These are phyloP conservation scores for Fusarium paranaense DNA, from an alignment of 2,329 filamentous ascomycete genomes.

Conservation along the genomic window DNA sequence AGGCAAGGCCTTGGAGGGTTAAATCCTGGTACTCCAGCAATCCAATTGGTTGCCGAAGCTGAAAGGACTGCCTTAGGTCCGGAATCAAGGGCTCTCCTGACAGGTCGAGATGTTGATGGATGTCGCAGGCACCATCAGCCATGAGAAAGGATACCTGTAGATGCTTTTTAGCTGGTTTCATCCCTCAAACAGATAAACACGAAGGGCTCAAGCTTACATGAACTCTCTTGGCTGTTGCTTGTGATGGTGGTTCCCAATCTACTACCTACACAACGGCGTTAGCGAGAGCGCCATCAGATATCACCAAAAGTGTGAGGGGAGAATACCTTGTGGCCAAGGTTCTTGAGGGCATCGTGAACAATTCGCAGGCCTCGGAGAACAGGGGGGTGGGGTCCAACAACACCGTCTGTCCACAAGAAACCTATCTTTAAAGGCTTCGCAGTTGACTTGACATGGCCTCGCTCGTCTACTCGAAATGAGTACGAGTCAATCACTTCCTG, in stretches of 20 bases:
- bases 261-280: constrained; percentile 42
- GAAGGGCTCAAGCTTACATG: not conserved
- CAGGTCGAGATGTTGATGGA: constrained; percentile 61
- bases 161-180: not conserved
- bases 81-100: constrained; percentile 65
- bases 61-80: constrained; percentile 53
- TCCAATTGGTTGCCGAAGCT: constrained; percentile 37
- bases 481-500: constrained; percentile 57
- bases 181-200: too few species aligned
- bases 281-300: too few species aligned
- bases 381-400: constrained; percentile 66
- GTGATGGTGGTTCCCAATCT: constrained; percentile 28
- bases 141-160: constrained; percentile 44
- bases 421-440: constrained; percentile 62
- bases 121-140: constrained; percentile 49
- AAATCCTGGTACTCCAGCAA: constrained; percentile 52
- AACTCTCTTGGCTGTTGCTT: constrained; percentile 15
- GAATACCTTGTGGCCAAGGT: constrained; percentile 54
- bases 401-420: constrained; percentile 63
- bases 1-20: constrained; percentile 66
- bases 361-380: constrained; percentile 54
- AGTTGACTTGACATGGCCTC: not conserved
- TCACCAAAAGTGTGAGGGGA: not conserved
- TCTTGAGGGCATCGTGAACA: constrained; percentile 5
- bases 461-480: constrained; percentile 40